Evolutionary conservation across 495 filamentous ascomycete species (phyloP).

Genomic region (Talaromyces nanjingensis): DNA sequence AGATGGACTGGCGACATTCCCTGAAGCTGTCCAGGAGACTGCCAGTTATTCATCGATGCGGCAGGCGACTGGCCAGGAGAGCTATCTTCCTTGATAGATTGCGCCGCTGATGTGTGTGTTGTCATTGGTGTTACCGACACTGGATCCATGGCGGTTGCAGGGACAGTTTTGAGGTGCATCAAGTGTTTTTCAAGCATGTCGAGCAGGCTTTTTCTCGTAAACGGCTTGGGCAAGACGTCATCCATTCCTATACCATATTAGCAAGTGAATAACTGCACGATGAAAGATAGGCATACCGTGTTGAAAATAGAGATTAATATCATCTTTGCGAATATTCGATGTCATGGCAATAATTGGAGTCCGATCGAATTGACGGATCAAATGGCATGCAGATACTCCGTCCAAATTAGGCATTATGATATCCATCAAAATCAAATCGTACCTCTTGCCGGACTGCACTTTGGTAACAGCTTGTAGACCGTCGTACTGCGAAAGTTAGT

Average conservation of each 20-base stretch:
- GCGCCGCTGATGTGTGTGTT: conserved; percentile 45
- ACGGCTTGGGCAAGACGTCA: conserved; percentile 93
- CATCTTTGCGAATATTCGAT: conserved; percentile 93
- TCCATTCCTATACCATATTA: conserved; percentile 73
- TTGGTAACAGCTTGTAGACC: conserved; percentile 92
- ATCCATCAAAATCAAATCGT: conserved; percentile 96
- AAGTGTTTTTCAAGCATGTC: conserved; percentile 87
- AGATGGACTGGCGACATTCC: conserved; percentile 53
- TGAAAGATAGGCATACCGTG: conserved; percentile 55
- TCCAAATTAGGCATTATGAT: conserved; percentile 98
- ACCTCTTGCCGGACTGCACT: conserved; percentile 72
- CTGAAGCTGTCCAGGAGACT: conserved; percentile 63
- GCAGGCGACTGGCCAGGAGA: conserved; percentile 73
- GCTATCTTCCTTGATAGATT: conserved; percentile 72
- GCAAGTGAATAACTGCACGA: background rate
- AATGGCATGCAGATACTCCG: conserved; percentile 87
- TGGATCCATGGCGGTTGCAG: conserved; percentile 25
- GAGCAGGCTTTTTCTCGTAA: conserved; percentile 91
- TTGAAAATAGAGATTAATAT: conserved; percentile 95
- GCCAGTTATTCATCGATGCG: conserved; percentile 62
- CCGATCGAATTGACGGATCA: conserved; percentile 83
- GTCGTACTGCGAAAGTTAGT: conserved; percentile 54
- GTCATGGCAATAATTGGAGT: conserved; percentile 98
- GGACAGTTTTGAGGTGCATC: conserved; percentile 60
- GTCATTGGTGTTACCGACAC: conserved; percentile 41